Percentiles rank a stretch among this genome's conserved stretches.
Evolutionary conservation across 768 basidiomycete species (phyloP).

Genomic region (Tremella mesenterica): DNA sequence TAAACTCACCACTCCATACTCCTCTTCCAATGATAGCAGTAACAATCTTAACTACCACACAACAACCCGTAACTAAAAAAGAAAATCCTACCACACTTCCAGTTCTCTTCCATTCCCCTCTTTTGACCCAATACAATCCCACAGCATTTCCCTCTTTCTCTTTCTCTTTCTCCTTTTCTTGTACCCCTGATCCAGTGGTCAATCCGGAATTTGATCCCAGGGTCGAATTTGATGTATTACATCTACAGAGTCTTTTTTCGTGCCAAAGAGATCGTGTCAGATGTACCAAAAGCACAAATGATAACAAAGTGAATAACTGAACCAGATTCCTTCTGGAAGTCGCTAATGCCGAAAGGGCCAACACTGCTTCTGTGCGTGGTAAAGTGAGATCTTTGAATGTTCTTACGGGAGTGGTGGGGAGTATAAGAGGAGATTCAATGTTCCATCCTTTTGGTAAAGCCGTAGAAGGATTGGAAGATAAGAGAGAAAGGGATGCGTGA

Average conservation of each 20-base stretch:
- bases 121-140: conserved; percentile 30
- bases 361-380: conserved; percentile 15
- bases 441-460: conserved; percentile 60
- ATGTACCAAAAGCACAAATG: conserved; percentile 69
- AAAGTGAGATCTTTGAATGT: conserved; percentile 49
- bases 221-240: neutral
- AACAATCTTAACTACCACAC: conserved; percentile 34
- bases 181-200: no score
- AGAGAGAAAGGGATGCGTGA: conserved; percentile 48
- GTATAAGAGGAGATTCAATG: conserved; percentile 62
- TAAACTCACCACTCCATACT: conserved; percentile 40
- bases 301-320: conserved; percentile 69
- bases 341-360: conserved; percentile 45
- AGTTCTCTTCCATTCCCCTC: conserved; percentile 39
- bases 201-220: neutral
- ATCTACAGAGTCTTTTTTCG: conserved; percentile 48
- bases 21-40: conserved; percentile 34
- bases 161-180: no score
- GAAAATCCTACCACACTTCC: conserved; percentile 37
- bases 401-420: conserved; percentile 48
- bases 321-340: conserved; percentile 67
- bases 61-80: conserved; percentile 37
- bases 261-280: conserved; percentile 68
- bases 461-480: conserved; percentile 30
- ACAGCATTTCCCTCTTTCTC: conserved; percentile 14